These are phyloP conservation scores for Cryomyces minteri DNA, from an alignment of 495 filamentous ascomycete species.

Conservation along the genomic window DNA sequence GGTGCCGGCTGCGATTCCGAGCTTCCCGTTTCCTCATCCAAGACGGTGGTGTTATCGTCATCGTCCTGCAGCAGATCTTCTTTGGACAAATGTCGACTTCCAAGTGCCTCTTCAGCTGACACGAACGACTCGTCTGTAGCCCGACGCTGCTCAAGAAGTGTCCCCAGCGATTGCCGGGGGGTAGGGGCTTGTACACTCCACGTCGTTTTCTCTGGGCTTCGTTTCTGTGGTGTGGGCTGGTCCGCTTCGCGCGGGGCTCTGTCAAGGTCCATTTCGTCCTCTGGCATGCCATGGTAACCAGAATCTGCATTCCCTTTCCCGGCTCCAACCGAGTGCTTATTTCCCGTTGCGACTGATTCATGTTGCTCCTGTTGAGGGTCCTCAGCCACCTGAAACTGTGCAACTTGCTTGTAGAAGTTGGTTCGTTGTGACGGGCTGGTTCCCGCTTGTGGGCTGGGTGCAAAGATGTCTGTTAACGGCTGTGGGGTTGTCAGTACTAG, in stretches of 20 bases:
- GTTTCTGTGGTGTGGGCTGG: neutral
- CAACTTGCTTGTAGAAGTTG: constrained; percentile 9
- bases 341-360: constrained; percentile 1
- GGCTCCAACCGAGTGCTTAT: constrained; percentile 1
- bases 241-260: neutral
- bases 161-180: neutral
- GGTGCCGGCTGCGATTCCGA: neutral
- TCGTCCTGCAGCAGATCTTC: neutral
- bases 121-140: constrained; percentile 1
- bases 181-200: neutral
- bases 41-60: neutral
- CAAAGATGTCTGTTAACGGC: constrained; percentile 74
- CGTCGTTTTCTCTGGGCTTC: neutral
- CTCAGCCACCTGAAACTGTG: constrained; percentile 14
- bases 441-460: constrained; percentile 22
- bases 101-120: constrained; percentile 3
- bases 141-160: neutral
- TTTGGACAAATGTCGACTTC: neutral
- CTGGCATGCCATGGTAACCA: constrained; percentile 64
- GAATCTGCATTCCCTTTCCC: constrained; percentile 36
- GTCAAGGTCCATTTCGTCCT: constrained; percentile 30
- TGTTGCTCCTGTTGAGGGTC: neutral
- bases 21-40: neutral
- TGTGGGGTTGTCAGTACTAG: constrained; percentile 18
- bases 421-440: constrained; percentile 12